Evolutionary conservation across 2,329 filamentous ascomycete genomes (phyloP), one percentile per base, ranked within the genome.

Genomic region (Claviceps fusiformis): DNA sequence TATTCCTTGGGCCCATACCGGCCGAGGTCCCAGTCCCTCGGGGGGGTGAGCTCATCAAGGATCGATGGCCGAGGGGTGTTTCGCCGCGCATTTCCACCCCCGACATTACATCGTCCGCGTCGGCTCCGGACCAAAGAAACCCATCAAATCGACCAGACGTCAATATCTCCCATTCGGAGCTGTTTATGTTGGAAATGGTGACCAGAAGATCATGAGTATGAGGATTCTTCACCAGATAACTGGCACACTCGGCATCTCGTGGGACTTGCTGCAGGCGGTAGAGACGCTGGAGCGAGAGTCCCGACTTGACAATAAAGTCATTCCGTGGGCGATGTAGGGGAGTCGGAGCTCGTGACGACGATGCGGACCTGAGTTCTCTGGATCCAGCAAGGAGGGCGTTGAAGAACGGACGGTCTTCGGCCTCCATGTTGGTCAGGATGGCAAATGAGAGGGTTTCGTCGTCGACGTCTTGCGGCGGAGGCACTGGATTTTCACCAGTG

Each of bases 101-200:
- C 55, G 68, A 68, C 43, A 62, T 67, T 59, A 56, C 64, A 46
- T 76, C 75, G 31, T 80, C 78, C n/a, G 62, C 67, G 54, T 96
- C 91, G 7, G 89, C 89, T 27, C 92, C 92, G 48, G 89, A 95
- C 82, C 92, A 95, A 24, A 96, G 77, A 71, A 97, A 97, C 4
- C 92, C 92, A 65, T 96, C 91, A 63, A 97, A 97, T 33, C 92
- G 86, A 33, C 92, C 92, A 0, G 92, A 96, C 5, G 86, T 89
- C 13, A 97, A 77, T 55, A 97, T 95, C 59, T 96, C 92, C 92
- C 92, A 97, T 69, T 97, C 92, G n/a, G 88, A 87, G 50, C 84
- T 81, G 65, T 86, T 93, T 62, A 97, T 93, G 53, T 91, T 89
- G 41, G 87, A 85, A 52, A 96, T 78, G 0, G 92, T 95, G 45